Conservation (phyloP, 2,329 filamentous ascomycete genomes). For the Venturia nashicola region DNA sequence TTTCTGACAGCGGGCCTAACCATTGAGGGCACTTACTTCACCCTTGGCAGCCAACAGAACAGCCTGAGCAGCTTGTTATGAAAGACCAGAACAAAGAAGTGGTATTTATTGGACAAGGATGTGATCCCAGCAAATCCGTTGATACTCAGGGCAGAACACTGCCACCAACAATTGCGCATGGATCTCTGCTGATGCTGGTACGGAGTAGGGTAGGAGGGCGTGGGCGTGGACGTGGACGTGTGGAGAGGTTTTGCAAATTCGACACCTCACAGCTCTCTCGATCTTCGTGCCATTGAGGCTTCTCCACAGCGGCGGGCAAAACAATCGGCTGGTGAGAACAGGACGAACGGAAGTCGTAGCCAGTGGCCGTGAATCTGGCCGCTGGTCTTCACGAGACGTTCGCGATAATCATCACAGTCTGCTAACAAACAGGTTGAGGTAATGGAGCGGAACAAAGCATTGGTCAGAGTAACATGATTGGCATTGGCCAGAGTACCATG, state of each 20-base stretch:
- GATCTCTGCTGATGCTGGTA: background rate
- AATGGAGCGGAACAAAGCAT: constrained; percentile 13
- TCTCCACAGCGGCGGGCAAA: background rate
- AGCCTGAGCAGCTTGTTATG: background rate
- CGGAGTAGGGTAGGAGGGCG: background rate
- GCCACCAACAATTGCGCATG: background rate
- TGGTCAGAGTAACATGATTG: constrained; percentile 12
- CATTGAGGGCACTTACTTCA: background rate
- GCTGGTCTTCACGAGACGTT: background rate
- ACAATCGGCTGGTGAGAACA: background rate
- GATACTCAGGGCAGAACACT: background rate
- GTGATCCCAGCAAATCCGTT: background rate
- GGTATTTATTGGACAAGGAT: background rate
- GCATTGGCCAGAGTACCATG: constrained; percentile 15
- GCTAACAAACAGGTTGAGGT: background rate
- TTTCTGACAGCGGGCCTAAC: background rate
- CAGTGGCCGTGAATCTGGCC: background rate
- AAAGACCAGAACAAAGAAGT: background rate
- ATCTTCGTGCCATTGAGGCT: background rate
- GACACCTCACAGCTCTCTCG: background rate
- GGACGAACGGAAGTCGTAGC: background rate
- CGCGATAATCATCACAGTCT: background rate
- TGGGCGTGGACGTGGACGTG: background rate
- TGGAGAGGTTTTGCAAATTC: background rate
- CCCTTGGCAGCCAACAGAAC: background rate